Percentiles rank a stretch among this genome's conserved stretches.
Conservation (phyloP, 495 filamentous ascomycete species). For the Cudoniella acicularis region DNA sequence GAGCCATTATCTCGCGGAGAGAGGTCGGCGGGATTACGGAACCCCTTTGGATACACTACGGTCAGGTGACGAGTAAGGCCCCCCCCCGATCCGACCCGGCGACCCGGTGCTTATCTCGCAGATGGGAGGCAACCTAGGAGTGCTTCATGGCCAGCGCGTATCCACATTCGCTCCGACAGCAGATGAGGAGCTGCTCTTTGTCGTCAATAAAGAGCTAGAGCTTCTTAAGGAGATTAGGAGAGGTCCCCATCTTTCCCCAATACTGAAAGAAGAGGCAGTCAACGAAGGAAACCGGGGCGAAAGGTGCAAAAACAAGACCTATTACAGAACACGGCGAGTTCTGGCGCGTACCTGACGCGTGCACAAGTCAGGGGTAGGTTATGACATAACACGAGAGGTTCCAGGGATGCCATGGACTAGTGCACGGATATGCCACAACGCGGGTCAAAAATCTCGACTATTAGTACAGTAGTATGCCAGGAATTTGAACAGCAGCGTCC, state of each 20-base stretch:
- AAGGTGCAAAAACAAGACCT: neutral
- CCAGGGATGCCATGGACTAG: slow-evolving; percentile 1
- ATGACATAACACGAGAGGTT: neutral
- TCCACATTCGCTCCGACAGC: neutral
- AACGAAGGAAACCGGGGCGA: neutral
- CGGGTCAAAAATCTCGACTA: neutral
- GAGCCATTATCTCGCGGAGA: slow-evolving; percentile 1
- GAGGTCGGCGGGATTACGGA: slow-evolving; percentile 1
- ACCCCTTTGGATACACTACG: neutral
- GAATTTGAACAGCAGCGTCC: too few species aligned
- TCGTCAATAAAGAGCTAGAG: neutral
- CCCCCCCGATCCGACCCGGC: neutral
- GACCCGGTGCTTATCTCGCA: neutral
- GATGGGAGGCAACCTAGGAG: neutral
- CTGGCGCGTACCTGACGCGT: neutral
- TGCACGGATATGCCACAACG: slow-evolving; percentile 6
- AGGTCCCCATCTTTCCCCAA: neutral
- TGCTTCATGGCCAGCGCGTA: neutral
- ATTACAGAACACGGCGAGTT: neutral
- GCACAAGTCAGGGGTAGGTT: neutral
- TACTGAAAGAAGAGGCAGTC: neutral
- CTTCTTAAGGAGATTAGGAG: neutral
- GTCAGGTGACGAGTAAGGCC: neutral
- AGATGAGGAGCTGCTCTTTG: neutral
- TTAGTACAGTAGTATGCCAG: slow-evolving; percentile 3